phyloP scores from a whole-genome alignment of 1,284 basidiomycete genomes.

The Puccinia triticina region DNA sequence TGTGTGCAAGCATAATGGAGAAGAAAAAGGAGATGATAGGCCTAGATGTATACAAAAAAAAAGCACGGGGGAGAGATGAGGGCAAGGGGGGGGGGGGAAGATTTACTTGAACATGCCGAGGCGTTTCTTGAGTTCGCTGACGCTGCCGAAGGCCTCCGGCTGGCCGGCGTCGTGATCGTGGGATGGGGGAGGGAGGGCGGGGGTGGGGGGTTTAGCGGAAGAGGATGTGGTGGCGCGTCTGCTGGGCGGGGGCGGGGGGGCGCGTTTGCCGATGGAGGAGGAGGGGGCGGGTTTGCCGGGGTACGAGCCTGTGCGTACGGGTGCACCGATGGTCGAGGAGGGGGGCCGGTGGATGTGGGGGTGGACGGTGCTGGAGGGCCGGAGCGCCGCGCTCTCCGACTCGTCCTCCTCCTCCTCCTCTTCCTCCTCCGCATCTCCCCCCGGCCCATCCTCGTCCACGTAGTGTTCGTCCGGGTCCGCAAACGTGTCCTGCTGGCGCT shows the following conservation, averaged over 20 bases:
- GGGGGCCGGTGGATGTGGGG: background rate
- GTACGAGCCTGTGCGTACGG: background rate
- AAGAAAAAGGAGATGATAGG: too few species aligned
- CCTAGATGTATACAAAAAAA: too few species aligned
- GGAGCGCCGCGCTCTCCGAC: slow-evolving; percentile 38
- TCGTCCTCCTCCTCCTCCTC: slow-evolving; percentile 25
- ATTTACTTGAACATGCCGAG: slow-evolving; percentile 49
- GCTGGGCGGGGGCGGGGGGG: slow-evolving; percentile 43
- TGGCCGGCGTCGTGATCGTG: background rate
- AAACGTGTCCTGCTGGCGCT: slow-evolving; percentile 33
- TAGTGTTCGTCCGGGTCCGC: slow-evolving; percentile 45
- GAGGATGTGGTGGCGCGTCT: slow-evolving; percentile 22
- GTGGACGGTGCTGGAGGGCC: background rate
- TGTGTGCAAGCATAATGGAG: too few species aligned
- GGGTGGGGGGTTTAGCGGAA: background rate
- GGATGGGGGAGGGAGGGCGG: background rate
- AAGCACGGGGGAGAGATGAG: background rate
- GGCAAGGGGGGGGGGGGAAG: background rate
- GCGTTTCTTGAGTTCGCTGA: slow-evolving; percentile 50
- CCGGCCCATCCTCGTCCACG: slow-evolving; percentile 34
- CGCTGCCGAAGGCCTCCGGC: slow-evolving; percentile 49
- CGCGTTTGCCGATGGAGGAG: slow-evolving; percentile 39
- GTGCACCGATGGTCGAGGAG: background rate
- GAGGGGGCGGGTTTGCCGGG: background rate
- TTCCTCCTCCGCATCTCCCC: background rate